These are phyloP conservation scores for Pythium brassicae DNA, from an alignment of 352 stramenopile genomes.

Conservation along the genomic window DNA sequence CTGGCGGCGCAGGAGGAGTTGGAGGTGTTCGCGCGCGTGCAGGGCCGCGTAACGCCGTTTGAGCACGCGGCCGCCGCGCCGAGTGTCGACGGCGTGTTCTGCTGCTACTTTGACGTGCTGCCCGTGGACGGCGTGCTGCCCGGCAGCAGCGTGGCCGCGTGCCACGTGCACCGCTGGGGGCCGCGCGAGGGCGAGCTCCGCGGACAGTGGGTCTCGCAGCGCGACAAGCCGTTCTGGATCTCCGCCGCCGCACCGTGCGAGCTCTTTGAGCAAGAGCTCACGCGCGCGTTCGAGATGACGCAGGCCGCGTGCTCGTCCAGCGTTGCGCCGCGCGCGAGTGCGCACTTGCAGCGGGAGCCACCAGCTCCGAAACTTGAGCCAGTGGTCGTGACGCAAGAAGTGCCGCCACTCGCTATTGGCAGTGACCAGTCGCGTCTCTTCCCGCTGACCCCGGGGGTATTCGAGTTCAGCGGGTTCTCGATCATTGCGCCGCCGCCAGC, in stretches of 20 bases:
- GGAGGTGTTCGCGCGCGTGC: not conserved
- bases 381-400: not conserved
- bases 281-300: conserved; percentile 1
- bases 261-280: conserved; percentile 13
- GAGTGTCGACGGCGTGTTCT: conserved; percentile 24
- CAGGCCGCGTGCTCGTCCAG: conserved; percentile 2
- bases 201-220: conserved; percentile 4
- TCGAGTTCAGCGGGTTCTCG: conserved; percentile 63
- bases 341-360: not conserved
- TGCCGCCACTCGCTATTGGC: not conserved
- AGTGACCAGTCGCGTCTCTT: conserved; percentile 20
- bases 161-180: conserved; percentile 30
- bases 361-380: not conserved
- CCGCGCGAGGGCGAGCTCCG: not conserved
- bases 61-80: conserved; percentile 3
- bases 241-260: conserved; percentile 10
- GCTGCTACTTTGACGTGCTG: conserved; percentile 37
- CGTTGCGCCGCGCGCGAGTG: not conserved
- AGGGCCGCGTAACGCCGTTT: not conserved
- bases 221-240: conserved; percentile 16
- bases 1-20: not conserved
- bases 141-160: conserved; percentile 25
- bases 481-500: conserved; percentile 25
- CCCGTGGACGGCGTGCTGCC: conserved; percentile 16
- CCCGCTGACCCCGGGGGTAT: conserved; percentile 49